These are phyloP conservation scores for Pseudopithomyces maydicus DNA, from an alignment of 2,329 filamentous ascomycete genomes.

Conservation along the genomic window DNA sequence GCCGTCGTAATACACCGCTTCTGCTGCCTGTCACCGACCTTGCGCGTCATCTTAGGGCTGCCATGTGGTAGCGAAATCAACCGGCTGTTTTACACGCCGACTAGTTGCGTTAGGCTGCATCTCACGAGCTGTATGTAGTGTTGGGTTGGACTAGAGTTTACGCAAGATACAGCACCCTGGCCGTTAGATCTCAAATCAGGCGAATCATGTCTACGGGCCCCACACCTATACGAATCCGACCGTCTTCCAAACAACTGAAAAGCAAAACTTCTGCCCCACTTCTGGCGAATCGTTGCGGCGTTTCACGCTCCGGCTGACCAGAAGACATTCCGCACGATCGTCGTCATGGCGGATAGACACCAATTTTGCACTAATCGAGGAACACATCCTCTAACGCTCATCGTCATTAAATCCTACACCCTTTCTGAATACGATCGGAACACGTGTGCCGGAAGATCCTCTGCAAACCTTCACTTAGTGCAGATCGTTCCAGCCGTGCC, in stretches of 20 bases:
- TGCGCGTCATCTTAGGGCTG: neutral
- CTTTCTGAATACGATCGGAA: slow-evolving; percentile 1
- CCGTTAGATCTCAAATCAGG: slow-evolving; percentile 42
- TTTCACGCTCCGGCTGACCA: slow-evolving; percentile 21
- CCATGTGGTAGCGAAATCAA: neutral
- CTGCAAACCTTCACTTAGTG: slow-evolving; percentile 6
- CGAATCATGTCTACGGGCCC: slow-evolving; percentile 41
- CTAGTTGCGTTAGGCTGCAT: slow-evolving; percentile 6
- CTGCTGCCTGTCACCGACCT: neutral
- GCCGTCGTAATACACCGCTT: slow-evolving; percentile 1
- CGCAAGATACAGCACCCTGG: slow-evolving; percentile 38
- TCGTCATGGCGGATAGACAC: neutral
- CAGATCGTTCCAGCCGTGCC: slow-evolving; percentile 14
- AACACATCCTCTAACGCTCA: neutral
- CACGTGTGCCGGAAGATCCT: slow-evolving; percentile 16
- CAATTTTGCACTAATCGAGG: neutral
- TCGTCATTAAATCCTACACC: neutral
- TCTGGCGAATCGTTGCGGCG: slow-evolving; percentile 10
- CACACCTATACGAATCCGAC: slow-evolving; percentile 27
- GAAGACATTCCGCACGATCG: slow-evolving; percentile 9
- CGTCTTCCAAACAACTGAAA: slow-evolving; percentile 21
- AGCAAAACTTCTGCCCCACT: slow-evolving; percentile 18
- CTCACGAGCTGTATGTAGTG: slow-evolving; percentile 11
- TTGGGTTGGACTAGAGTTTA: slow-evolving; percentile 17
- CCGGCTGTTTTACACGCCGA: neutral